A percentile compares a stretch with the other conserved stretches of the same genome.
Conservation (phyloP, 2,329 filamentous ascomycete species). For the Tolypocladium cylindrosporum region DNA sequence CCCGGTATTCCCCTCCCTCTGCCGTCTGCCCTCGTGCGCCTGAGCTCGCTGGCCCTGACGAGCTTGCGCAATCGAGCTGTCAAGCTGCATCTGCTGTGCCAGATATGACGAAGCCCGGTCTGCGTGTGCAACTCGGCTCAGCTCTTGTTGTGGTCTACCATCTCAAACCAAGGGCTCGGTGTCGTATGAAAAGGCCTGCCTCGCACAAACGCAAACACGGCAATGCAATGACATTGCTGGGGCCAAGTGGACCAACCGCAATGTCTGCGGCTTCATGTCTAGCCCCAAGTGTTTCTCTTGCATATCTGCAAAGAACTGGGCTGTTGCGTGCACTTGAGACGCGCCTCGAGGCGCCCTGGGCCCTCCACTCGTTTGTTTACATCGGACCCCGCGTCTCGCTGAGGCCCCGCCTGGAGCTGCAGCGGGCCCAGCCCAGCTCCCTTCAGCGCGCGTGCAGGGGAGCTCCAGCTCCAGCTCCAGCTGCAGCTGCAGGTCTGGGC, state of each 20-base stretch:
- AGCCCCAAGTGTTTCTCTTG: not conserved
- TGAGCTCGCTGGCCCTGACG: not conserved
- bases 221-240: not conserved
- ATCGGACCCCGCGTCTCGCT: slow-evolving; percentile 8
- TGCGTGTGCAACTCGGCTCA: not conserved
- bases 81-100: not conserved
- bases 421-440: not conserved
- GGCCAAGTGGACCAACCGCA: not conserved
- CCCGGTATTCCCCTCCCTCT: slow-evolving; percentile 1
- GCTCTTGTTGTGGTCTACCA: not conserved
- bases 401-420: not conserved
- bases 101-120: no score
- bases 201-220: not conserved
- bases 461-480: not conserved
- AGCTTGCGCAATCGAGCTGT: not conserved
- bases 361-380: slow-evolving; percentile 11
- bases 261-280: not conserved
- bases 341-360: not conserved
- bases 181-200: not conserved
- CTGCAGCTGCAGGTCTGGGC: not conserved
- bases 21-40: not conserved
- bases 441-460: not conserved
- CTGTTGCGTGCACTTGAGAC: not conserved
- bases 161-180: not conserved
- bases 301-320: not conserved